phyloP scores from a whole-genome alignment of 192 early-diverging fungal species.

The Coemansia umbellata region DNA sequence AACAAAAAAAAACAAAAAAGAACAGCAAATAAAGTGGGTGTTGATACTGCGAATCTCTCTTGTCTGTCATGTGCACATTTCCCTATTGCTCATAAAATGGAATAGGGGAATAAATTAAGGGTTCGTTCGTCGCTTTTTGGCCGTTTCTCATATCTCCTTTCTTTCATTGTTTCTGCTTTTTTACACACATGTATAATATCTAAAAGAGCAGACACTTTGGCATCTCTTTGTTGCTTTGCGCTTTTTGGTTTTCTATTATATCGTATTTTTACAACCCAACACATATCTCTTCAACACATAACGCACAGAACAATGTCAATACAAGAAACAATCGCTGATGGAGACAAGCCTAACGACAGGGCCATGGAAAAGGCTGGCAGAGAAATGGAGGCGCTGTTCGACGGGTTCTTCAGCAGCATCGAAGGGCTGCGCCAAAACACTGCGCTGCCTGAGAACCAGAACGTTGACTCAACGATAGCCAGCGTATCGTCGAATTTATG shows the following conservation, averaged over 20 bases:
- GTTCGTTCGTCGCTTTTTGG: no score
- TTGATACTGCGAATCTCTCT: no score
- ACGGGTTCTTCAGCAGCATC: conserved; percentile 47
- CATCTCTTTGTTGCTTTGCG: no score
- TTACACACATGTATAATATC: no score
- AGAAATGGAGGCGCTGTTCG: conserved; percentile 43
- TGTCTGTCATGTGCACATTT: no score
- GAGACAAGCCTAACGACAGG: no score
- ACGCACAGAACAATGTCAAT: background rate
- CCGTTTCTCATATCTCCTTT: no score
- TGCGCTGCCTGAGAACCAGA: conserved; percentile 1
- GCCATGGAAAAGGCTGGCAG: conserved; percentile 25
- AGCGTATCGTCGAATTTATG: conserved; percentile 37
- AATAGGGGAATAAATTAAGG: no score
- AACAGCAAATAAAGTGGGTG: background rate
- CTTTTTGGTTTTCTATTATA: no score
- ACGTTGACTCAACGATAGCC: conserved; percentile 34
- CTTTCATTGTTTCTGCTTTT: no score
- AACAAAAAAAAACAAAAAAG: background rate
- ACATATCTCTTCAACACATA: background rate
- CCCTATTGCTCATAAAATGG: background rate
- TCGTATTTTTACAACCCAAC: no score
- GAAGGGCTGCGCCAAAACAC: conserved; percentile 30
- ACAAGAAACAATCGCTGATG: background rate
- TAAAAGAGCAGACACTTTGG: no score